A percentile compares a stretch with the other conserved stretches of the same genome.
Conservation (phyloP, 495 filamentous ascomycete genomes). For the Articulospora tetracladia region DNA sequence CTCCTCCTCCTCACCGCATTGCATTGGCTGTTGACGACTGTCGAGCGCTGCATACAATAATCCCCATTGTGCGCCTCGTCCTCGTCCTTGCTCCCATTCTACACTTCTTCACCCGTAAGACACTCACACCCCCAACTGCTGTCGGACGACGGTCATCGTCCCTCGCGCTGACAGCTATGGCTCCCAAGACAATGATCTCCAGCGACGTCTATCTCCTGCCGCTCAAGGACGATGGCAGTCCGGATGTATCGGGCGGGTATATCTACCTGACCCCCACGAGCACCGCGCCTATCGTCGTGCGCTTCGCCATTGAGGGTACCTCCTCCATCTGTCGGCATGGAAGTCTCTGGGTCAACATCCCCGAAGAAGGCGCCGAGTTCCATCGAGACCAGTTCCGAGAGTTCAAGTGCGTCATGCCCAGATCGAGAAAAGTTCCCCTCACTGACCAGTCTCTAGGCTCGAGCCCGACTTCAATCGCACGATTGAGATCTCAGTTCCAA, state of each 20-base stretch:
- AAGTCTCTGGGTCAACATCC: conserved; percentile 94
- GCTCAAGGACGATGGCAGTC: conserved; percentile 87
- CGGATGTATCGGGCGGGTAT: conserved; percentile 83
- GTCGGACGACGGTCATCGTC: not conserved
- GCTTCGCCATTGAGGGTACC: conserved; percentile 92
- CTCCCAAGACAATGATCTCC: conserved; percentile 48
- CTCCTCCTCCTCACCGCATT: not conserved
- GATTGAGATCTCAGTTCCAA: conserved; percentile 82
- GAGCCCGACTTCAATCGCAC: conserved; percentile 88
- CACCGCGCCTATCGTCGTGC: conserved; percentile 66
- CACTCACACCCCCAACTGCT: not conserved
- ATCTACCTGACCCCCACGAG: conserved; percentile 82
- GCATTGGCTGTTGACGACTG: not conserved
- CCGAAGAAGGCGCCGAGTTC: conserved; percentile 68
- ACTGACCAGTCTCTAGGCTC: conserved; percentile 37
- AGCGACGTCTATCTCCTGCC: conserved; percentile 79
- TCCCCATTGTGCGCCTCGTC: too few species aligned
- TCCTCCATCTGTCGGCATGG: conserved; percentile 93
- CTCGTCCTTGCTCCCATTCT: not conserved
- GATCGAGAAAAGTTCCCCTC: not conserved
- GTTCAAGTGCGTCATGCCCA: conserved; percentile 65
- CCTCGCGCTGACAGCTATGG: conserved; percentile 29
- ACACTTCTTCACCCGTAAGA: too few species aligned
- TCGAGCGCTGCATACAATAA: not conserved
- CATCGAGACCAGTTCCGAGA: conserved; percentile 72